phyloP scores from a whole-genome alignment of 2,329 filamentous ascomycete genomes.

The Elsinoe arachidis region DNA sequence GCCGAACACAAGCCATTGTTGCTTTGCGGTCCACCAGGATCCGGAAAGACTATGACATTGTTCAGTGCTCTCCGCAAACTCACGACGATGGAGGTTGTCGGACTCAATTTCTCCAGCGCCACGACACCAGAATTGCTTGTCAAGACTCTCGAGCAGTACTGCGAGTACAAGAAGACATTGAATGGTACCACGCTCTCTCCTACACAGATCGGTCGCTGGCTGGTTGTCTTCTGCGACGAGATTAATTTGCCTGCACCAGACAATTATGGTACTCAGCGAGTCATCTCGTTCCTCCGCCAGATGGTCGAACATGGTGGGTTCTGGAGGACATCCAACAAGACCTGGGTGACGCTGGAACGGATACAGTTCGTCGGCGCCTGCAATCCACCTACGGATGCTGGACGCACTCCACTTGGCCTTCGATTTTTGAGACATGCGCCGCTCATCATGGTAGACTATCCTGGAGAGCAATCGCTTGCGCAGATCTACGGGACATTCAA shows the following conservation, averaged over 20 bases:
- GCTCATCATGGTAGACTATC: conserved; percentile 99
- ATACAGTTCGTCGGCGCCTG: conserved; percentile 99
- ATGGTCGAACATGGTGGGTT: conserved; percentile 98
- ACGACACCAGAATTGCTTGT: conserved; percentile 96
- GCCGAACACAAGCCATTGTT: conserved; percentile 96
- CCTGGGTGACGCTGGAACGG: conserved; percentile 92
- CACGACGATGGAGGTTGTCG: conserved; percentile 97
- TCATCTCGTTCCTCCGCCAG: conserved; percentile 94
- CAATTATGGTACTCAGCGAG: conserved; percentile 93
- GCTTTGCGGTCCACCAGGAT: conserved; percentile 93
- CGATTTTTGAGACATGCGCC: conserved; percentile 93
- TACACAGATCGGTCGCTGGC: conserved; percentile 92
- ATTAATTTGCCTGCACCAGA: conserved; percentile 98
- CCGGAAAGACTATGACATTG: conserved; percentile 98
- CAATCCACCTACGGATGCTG: conserved; percentile 95
- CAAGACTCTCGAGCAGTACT: conserved; percentile 99
- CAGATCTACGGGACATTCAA: conserved; percentile 99
- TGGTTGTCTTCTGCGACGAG: conserved; percentile 98
- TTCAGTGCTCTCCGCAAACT: conserved; percentile 96
- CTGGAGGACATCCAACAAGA: conserved; percentile 95
- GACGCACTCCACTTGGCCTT: conserved; percentile 85
- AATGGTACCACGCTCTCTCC: conserved; percentile 94
- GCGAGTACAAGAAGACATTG: conserved; percentile 97
- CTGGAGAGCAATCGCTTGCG: conserved; percentile 83
- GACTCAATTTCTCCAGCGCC: conserved; percentile 97